These are phyloP conservation scores for Perkinsus olseni DNA, from an alignment of 169 alveolate genomes.

Conservation along the genomic window DNA sequence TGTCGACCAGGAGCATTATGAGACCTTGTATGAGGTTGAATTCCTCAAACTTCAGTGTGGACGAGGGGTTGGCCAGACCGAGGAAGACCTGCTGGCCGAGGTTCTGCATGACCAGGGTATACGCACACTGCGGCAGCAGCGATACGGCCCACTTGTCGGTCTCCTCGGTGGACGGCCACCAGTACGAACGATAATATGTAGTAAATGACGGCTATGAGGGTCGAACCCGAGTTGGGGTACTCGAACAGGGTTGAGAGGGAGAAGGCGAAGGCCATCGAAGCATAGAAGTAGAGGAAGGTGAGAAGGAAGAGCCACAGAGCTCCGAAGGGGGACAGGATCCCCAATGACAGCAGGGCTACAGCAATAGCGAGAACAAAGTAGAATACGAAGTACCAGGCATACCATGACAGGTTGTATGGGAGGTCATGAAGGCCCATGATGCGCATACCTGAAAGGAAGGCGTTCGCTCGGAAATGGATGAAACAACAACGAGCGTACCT, in stretches of 20 bases:
- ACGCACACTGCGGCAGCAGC: not conserved
- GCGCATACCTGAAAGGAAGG: not conserved
- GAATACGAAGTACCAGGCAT: not conserved
- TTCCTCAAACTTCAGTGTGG: not conserved
- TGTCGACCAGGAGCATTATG: not conserved
- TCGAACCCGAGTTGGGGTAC: not conserved
- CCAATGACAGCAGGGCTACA: not conserved
- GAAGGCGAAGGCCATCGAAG: not conserved
- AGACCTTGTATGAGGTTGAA: not conserved
- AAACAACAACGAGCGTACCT: not conserved
- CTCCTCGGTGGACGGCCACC: not conserved
- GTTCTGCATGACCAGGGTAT: not conserved
- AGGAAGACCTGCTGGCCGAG: not conserved
- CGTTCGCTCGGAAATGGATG: not conserved
- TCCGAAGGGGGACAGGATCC: not conserved
- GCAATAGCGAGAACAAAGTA: not conserved
- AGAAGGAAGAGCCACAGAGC: not conserved
- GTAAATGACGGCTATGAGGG: not conserved
- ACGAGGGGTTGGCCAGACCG: not conserved
- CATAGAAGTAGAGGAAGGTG: not conserved
- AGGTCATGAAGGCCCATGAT: not conserved
- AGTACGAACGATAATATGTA: not conserved
- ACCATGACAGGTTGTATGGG: not conserved
- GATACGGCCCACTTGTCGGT: not conserved
- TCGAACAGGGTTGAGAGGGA: not conserved